A percentile compares a stretch with the other conserved stretches of the same genome.
Conservation (phyloP, 1,284 basidiomycete species). For the Pascua guehoae region DNA sequence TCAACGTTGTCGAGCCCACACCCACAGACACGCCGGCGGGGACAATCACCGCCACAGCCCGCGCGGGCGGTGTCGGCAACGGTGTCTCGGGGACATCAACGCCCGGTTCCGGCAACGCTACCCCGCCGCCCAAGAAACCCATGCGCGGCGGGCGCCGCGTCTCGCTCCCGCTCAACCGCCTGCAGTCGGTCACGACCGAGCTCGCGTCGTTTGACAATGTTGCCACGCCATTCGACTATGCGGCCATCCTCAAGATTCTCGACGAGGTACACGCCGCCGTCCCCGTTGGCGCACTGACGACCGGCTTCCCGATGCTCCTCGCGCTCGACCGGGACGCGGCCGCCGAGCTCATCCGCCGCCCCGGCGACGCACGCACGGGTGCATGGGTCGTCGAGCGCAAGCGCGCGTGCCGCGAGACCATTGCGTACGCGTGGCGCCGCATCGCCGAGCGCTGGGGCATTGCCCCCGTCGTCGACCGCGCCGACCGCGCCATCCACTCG, state of each 20-base stretch:
- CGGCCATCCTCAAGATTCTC: slow-evolving; percentile 68
- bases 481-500: slow-evolving; percentile 56
- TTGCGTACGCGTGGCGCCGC: slow-evolving; percentile 62
- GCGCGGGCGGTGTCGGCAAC: slow-evolving; percentile 14
- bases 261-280: slow-evolving; percentile 63
- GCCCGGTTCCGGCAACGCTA: neutral
- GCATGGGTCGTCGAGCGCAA: slow-evolving; percentile 51
- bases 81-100: neutral
- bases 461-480: slow-evolving; percentile 55
- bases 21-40: slow-evolving; percentile 19
- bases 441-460: slow-evolving; percentile 72
- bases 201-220: slow-evolving; percentile 37
- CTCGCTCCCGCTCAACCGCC: slow-evolving; percentile 54
- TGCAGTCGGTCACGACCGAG: slow-evolving; percentile 41
- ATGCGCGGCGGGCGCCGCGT: slow-evolving; percentile 34
- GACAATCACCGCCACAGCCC: slow-evolving; percentile 8
- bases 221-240: slow-evolving; percentile 69
- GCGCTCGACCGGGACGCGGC: slow-evolving; percentile 63
- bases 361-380: slow-evolving; percentile 26
- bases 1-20: slow-evolving; percentile 35
- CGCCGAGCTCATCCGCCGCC: slow-evolving; percentile 47
- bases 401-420: slow-evolving; percentile 61
- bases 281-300: slow-evolving; percentile 68
- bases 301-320: slow-evolving; percentile 79
- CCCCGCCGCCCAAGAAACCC: slow-evolving; percentile 14